A percentile compares a stretch with the other conserved stretches of the same genome.
Conservation (phyloP, 139 green algal genomes). For the Tetraselmis striata region DNA sequence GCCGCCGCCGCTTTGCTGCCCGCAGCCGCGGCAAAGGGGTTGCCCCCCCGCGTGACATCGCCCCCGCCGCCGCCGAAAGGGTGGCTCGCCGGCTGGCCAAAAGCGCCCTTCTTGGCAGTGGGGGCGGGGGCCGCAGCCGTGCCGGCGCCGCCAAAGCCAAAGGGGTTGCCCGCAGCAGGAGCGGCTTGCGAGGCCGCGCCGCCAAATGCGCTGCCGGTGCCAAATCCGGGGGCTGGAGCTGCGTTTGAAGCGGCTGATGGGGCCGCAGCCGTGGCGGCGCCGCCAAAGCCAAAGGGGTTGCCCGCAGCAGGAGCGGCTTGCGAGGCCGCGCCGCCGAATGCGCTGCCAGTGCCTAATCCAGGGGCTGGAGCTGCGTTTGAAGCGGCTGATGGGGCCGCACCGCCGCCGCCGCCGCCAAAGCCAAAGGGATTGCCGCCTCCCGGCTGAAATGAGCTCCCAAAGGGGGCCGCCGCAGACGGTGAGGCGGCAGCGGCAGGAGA, state of each 20-base stretch:
- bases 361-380: background rate
- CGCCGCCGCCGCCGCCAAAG: background rate
- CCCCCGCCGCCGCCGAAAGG: background rate
- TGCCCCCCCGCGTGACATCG: background rate
- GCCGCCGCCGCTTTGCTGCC: background rate
- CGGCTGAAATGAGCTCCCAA: too few relatives aligned
- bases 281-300: background rate
- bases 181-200: background rate
- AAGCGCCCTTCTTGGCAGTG: background rate
- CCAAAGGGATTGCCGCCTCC: background rate
- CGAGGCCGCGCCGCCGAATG: too few relatives aligned
- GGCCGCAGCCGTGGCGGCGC: background rate
- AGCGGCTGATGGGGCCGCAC: background rate
- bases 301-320: background rate
- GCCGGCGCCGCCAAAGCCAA: background rate
- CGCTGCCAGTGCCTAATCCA: background rate
- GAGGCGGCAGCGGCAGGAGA: background rate
- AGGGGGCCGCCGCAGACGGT: background rate
- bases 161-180: background rate
- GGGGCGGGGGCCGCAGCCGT: background rate
- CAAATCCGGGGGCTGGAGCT: too few relatives aligned
- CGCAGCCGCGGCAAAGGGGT: background rate
- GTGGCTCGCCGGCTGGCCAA: background rate
- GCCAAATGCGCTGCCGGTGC: too few relatives aligned
- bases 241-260: too few relatives aligned